Conservation (phyloP, 805 yeast species). For the Maudiozyma bulderi region DNA sequence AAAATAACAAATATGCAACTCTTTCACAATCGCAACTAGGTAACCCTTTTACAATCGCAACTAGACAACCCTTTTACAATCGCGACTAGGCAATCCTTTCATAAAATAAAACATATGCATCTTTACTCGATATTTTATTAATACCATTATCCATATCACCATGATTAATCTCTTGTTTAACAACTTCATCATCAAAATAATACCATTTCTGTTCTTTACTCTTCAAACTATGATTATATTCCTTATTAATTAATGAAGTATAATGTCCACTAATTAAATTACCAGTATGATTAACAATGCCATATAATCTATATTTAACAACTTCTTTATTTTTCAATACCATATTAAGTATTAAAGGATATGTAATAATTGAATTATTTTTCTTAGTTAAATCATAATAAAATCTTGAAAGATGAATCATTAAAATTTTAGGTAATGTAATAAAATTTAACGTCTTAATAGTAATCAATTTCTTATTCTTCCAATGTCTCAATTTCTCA, state of each 20-base stretch:
- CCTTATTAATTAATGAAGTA: constrained; percentile 52
- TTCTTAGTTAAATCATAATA: constrained; percentile 45
- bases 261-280: constrained; percentile 67
- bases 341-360: constrained; percentile 46
- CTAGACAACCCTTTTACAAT: no score
- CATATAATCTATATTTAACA: constrained; percentile 43
- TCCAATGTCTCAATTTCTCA: constrained; percentile 7
- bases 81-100: constrained; percentile 29
- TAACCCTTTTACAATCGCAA: no score
- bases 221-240: constrained; percentile 28
- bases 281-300: constrained; percentile 65
- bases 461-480: constrained; percentile 31
- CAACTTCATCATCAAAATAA: constrained; percentile 63
- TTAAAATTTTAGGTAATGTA: constrained; percentile 66
- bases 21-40: constrained; percentile 39
- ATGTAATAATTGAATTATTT: constrained; percentile 40
- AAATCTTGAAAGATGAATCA: constrained; percentile 81
- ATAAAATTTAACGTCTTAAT: constrained; percentile 68
- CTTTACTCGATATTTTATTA: constrained; percentile 38
- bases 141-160: constrained; percentile 36
- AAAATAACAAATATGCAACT: constrained; percentile 4
- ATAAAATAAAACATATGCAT: constrained; percentile 64
- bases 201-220: constrained; percentile 48
- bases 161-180: constrained; percentile 36
- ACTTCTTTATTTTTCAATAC: constrained; percentile 29